A percentile compares a stretch with the other conserved stretches of the same genome.
Evolutionary conservation across 768 basidiomycete genomes (phyloP).

Genomic region (Candolleomyces aberdarensis): DNA sequence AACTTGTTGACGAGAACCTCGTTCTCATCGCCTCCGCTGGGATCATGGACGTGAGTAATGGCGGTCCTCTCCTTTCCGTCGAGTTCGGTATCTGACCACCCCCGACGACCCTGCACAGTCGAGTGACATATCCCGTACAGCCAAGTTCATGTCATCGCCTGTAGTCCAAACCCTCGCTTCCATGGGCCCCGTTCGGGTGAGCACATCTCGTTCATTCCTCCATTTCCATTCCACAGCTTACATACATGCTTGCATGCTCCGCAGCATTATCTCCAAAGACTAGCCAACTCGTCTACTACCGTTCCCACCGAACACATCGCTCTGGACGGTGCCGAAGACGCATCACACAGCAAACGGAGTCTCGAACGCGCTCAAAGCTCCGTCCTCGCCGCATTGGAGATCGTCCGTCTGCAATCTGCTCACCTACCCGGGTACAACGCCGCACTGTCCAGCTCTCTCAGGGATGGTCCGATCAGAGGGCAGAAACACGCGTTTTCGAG

Average conservation of each 20-base stretch:
- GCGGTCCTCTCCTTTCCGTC: background rate
- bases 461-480: slow-evolving; percentile 70
- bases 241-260: too few relatives aligned
- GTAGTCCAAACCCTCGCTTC: slow-evolving; percentile 65
- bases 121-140: slow-evolving; percentile 65
- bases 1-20: slow-evolving; percentile 62
- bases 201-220: background rate
- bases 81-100: background rate
- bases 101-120: slow-evolving; percentile 33
- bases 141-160: slow-evolving; percentile 77
- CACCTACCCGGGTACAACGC: slow-evolving; percentile 73
- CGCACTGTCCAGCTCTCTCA: slow-evolving; percentile 72
- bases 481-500: slow-evolving; percentile 51
- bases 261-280: slow-evolving; percentile 51
- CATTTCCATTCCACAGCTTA: too few relatives aligned
- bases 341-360: background rate
- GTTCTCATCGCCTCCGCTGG: slow-evolving; percentile 70
- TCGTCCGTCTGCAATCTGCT: slow-evolving; percentile 76
- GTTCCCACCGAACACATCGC: background rate
- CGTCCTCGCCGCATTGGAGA: slow-evolving; percentile 32
- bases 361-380: slow-evolving; percentile 11
- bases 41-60: slow-evolving; percentile 52
- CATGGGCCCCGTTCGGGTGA: slow-evolving; percentile 57
- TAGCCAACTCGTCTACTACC: slow-evolving; percentile 34
- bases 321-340: background rate